phyloP scores from a whole-genome alignment of 2,329 filamentous ascomycete species.

The Phoma sp. region DNA sequence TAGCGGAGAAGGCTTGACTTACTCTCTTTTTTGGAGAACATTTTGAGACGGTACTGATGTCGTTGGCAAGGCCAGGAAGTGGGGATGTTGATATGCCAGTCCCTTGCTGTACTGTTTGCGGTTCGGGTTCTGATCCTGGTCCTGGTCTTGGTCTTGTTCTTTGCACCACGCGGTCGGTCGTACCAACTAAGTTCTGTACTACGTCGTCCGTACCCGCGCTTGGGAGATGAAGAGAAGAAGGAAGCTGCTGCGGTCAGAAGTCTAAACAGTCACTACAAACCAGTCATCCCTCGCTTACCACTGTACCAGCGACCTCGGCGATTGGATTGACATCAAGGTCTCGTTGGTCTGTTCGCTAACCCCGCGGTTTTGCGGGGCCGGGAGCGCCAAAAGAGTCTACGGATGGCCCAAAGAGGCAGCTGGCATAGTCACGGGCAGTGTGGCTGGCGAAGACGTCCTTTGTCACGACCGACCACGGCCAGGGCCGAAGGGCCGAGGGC shows the following conservation, averaged over 20 bases:
- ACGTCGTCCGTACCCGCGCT: slow-evolving; percentile 8
- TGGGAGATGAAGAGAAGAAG: slow-evolving; percentile 5
- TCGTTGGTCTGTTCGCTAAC: slow-evolving; percentile 25
- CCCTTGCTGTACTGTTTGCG: slow-evolving; percentile 6
- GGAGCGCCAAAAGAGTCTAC: not conserved
- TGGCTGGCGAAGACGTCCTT: slow-evolving; percentile 9
- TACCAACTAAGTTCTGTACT: slow-evolving; percentile 9
- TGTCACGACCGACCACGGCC: not conserved
- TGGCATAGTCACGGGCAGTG: slow-evolving; percentile 16
- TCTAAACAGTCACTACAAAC: not conserved
- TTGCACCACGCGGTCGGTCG: slow-evolving; percentile 8
- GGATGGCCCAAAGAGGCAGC: slow-evolving; percentile 23
- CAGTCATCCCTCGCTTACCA: slow-evolving; percentile 17
- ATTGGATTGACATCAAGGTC: slow-evolving; percentile 17
- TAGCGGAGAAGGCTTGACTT: slow-evolving; percentile 19
- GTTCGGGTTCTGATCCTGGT: too few relatives aligned
- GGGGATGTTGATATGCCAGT: not conserved
- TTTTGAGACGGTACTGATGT: slow-evolving; percentile 19
- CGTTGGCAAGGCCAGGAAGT: not conserved
- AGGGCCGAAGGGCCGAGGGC: slow-evolving; percentile 6
- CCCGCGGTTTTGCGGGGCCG: slow-evolving; percentile 27
- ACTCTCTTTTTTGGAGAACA: slow-evolving; percentile 45
- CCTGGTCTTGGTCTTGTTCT: not conserved
- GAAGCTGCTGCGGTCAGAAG: slow-evolving; percentile 2
- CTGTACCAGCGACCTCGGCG: slow-evolving; percentile 24